Evolutionary conservation across 257 asterid genomes (phyloP), one percentile per base, ranked within the genome.

Genomic region (Linaria vulgaris): DNA sequence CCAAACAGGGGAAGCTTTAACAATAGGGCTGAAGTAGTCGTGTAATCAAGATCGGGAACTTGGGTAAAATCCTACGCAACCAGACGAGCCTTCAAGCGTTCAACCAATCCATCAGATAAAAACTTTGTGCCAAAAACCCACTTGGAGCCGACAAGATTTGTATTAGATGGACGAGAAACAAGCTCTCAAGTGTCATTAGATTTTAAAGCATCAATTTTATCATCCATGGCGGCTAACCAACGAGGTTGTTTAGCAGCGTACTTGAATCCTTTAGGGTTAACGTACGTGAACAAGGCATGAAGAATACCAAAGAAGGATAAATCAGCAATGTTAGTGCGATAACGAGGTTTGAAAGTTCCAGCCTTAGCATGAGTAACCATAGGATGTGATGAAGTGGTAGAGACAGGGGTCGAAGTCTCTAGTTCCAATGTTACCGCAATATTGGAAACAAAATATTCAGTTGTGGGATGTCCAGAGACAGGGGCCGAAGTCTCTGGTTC

Each of bases 181-280:
- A 52, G 53, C 8, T 65, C 70, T 54, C 70, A 65, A 15, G 70
- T 52, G 9, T 8, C n/a, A 65, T 65, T 65, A 12, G 3, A n/a
- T 12, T 30, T 34, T 0, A 65, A n/a, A 0, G 62, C 52, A 1
- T 0, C 22, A 22, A 65, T 65, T 39, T 65, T 63, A 1, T 65
- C 62, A 37, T 65, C 54, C 70, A 65, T 65, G 8, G 61, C 62
- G 20, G 21, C 22, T 9, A 65, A 6, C 70, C 39, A 65, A 5
- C 38, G 43, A 1, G 54, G 41, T 8, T 37, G n/a, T n/a, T 53
- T 52, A 6, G 23, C 0, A 0, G 70, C 54, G 0, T 62, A 52
- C 39, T 65, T 65, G 41, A 21, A 12, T 1, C 62, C 51, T 0
- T 25, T 12, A 27, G 30, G 69, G 22, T 21, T 14, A 30, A 20